Conservation (phyloP, 2,329 filamentous ascomycete genomes). For the Neopestalotiopsis rosae region DNA sequence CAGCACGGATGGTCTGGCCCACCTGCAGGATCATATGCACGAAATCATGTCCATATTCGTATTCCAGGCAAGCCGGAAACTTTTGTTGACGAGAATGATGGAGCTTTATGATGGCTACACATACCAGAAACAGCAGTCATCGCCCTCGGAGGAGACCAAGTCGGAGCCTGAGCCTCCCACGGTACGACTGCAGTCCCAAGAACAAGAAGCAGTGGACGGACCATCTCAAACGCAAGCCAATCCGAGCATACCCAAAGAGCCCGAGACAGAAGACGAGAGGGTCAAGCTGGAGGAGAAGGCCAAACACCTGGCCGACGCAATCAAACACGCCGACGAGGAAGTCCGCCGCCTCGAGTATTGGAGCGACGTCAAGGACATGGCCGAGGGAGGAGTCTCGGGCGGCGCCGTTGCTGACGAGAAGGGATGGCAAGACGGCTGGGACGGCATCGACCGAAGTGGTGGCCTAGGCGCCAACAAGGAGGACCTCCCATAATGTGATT, state of each 20-base stretch:
- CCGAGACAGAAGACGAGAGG: slow-evolving; percentile 9
- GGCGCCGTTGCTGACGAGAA: slow-evolving; percentile 48
- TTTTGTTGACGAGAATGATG: slow-evolving; percentile 75
- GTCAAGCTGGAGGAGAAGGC: slow-evolving; percentile 49
- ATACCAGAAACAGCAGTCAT: slow-evolving; percentile 25
- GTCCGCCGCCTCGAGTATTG: slow-evolving; percentile 85
- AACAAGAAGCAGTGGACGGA: background rate
- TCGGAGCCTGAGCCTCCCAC: background rate
- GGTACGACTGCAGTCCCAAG: background rate
- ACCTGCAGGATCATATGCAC: slow-evolving; percentile 78
- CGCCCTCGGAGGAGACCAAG: slow-evolving; percentile 34
- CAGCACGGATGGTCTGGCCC: slow-evolving; percentile 75
- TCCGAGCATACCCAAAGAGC: background rate
- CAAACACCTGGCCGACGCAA: slow-evolving; percentile 74
- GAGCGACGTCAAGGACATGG: slow-evolving; percentile 79
- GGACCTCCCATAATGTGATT: slow-evolving; percentile 17
- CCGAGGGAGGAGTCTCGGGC: slow-evolving; percentile 54
- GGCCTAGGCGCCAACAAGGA: slow-evolving; percentile 20
- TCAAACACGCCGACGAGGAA: slow-evolving; percentile 79
- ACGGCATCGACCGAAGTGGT: slow-evolving; percentile 39
- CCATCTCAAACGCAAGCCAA: background rate
- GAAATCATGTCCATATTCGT: slow-evolving; percentile 86
- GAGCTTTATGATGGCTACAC: slow-evolving; percentile 59
- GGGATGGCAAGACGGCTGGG: slow-evolving; percentile 53
- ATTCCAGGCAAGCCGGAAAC: slow-evolving; percentile 84